Percentiles rank a stretch among this genome's conserved stretches.
These are phyloP conservation scores for Epithemia pelagica DNA, from an alignment of 108 stramenopile genomes.

Conservation along the genomic window DNA sequence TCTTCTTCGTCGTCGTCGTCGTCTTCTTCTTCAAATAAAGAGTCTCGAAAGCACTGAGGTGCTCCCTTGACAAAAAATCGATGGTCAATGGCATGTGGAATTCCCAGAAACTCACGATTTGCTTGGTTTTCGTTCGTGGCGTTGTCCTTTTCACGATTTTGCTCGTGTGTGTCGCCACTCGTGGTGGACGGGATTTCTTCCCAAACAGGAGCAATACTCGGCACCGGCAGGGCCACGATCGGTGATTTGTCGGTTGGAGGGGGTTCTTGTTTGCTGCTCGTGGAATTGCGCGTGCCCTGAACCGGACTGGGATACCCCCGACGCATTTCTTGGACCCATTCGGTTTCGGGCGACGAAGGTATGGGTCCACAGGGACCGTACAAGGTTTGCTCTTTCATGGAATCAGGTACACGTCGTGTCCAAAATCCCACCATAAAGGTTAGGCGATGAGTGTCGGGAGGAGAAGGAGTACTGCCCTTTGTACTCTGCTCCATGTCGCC, in stretches of 20 bases:
- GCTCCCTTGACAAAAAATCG: slow-evolving; percentile 73
- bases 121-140: slow-evolving; percentile 6
- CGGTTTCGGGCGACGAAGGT: slow-evolving; percentile 56
- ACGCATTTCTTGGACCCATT: slow-evolving; percentile 52
- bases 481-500: background rate
- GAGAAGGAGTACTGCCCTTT: slow-evolving; percentile 3
- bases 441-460: slow-evolving; percentile 26
- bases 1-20: slow-evolving; percentile 14
- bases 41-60: slow-evolving; percentile 56
- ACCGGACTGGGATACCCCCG: slow-evolving; percentile 19
- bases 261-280: slow-evolving; percentile 1
- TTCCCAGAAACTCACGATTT: slow-evolving; percentile 9
- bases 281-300: background rate
- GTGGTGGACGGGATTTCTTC: slow-evolving; percentile 26
- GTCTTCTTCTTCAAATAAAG: slow-evolving; percentile 35
- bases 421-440: slow-evolving; percentile 90
- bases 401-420: slow-evolving; percentile 68
- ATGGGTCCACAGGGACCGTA: slow-evolving; percentile 84
- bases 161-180: background rate
- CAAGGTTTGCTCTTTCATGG: slow-evolving; percentile 51
- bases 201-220: slow-evolving; percentile 64
- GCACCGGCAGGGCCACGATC: slow-evolving; percentile 19
- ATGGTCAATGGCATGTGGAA: slow-evolving; percentile 66
- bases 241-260: background rate
- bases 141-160: too few relatives aligned